Percentiles rank a stretch among this genome's conserved stretches.
These are phyloP conservation scores for Stagonosporopsis chrysanthemi DNA, from an alignment of 2,329 filamentous ascomycete species.

Conservation along the genomic window DNA sequence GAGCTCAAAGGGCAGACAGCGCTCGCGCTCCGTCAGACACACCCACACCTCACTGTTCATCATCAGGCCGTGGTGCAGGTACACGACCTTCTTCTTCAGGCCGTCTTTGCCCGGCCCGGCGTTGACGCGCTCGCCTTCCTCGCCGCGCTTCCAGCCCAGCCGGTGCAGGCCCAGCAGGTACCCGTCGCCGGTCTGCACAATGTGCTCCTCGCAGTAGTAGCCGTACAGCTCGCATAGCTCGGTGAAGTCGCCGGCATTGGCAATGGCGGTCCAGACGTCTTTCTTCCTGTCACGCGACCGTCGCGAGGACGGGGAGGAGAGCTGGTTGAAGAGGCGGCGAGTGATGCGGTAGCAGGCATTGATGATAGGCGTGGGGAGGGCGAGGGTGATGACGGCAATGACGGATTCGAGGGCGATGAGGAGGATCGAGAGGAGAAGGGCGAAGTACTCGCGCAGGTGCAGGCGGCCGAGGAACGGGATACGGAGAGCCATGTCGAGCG, in stretches of 20 bases:
- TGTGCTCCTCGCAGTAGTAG: constrained; percentile 94
- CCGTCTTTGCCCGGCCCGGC: constrained; percentile 62
- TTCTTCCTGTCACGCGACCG: constrained; percentile 73
- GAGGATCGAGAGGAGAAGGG: constrained; percentile 81
- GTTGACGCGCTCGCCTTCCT: constrained; percentile 82
- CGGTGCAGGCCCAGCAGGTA: constrained; percentile 91
- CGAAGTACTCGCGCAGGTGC: constrained; percentile 77
- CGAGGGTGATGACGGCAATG: constrained; percentile 85
- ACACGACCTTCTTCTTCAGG: constrained; percentile 83
- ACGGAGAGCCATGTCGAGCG: constrained; percentile 52
- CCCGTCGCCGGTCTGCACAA: constrained; percentile 92
- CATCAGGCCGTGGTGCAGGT: constrained; percentile 92
- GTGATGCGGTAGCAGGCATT: constrained; percentile 83
- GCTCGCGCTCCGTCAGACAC: constrained; percentile 83
- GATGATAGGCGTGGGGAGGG: constrained; percentile 83
- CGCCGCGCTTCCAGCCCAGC: constrained; percentile 80
- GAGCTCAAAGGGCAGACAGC: constrained; percentile 86
- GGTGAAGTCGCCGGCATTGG: constrained; percentile 88
- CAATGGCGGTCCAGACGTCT: constrained; percentile 77
- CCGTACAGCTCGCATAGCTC: constrained; percentile 92
- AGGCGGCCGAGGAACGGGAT: constrained; percentile 71
- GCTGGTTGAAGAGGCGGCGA: constrained; percentile 79
- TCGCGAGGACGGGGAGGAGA: constrained; percentile 74
- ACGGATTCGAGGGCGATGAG: constrained; percentile 83
- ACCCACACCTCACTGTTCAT: constrained; percentile 99